Percentiles rank a stretch among this genome's conserved stretches.
phyloP scores from a whole-genome alignment of 768 basidiomycete species.

The Hericium erinaceus region DNA sequence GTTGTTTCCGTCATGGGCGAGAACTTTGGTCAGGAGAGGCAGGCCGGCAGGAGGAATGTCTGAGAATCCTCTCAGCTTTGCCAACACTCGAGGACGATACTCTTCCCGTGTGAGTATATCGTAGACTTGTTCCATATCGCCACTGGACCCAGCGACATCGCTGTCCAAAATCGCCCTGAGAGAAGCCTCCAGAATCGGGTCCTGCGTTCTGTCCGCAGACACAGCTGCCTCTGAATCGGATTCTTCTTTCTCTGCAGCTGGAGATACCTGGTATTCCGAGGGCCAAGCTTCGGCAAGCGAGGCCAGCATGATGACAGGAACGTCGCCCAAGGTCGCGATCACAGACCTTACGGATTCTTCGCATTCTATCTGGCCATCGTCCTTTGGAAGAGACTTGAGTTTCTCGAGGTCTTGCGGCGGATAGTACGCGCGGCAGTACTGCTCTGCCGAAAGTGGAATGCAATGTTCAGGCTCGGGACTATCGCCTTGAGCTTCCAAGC shows the following conservation, averaged over 20 bases:
- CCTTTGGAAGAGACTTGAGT: neutral
- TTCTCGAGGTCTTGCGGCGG: neutral
- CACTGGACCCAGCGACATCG: too few species aligned
- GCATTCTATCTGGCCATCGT: neutral
- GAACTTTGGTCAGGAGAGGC: neutral
- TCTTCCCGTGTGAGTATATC: too few species aligned
- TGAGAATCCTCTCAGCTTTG: too few species aligned
- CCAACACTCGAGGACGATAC: too few species aligned
- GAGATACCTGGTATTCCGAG: neutral
- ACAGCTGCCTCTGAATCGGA: too few species aligned
- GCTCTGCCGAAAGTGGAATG: neutral
- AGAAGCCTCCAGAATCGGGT: too few species aligned
- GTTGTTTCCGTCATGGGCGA: neutral
- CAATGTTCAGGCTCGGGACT: neutral
- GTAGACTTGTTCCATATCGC: too few species aligned
- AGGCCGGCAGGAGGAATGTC: too few species aligned
- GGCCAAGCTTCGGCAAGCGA: conserved; percentile 7
- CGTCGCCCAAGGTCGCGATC: neutral
- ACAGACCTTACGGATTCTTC: neutral
- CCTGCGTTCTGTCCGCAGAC: too few species aligned
- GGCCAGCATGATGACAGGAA: neutral
- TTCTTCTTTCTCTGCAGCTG: too few species aligned
- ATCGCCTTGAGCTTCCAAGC: neutral
- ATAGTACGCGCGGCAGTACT: neutral
- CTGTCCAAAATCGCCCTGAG: too few species aligned